A percentile compares a stretch with the other conserved stretches of the same genome.
phyloP scores from a whole-genome alignment of 2,329 filamentous ascomycete species.

The Hypoxylon sp. region DNA sequence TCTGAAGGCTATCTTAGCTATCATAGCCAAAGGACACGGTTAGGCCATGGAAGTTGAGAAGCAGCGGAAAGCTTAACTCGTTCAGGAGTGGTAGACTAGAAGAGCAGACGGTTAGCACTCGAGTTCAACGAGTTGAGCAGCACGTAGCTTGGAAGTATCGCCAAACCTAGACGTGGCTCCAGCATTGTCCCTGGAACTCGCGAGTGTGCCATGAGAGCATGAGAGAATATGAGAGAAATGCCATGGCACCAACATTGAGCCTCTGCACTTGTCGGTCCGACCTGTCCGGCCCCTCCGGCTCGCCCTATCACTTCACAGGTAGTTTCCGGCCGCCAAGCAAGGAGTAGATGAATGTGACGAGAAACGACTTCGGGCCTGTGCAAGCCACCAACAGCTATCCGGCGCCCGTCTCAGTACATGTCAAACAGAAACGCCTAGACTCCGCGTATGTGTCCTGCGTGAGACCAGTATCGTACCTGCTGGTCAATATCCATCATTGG shows the following conservation, averaged over 20 bases:
- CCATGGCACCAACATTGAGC: too few relatives aligned
- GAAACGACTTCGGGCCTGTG: neutral
- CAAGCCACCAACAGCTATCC: neutral
- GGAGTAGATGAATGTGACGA: neutral
- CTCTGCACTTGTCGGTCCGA: neutral
- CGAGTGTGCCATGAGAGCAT: neutral
- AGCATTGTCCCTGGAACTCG: neutral
- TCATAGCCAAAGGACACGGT: neutral
- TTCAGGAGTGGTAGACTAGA: neutral
- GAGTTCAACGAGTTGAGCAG: neutral
- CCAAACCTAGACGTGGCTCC: neutral
- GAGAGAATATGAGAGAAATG: neutral
- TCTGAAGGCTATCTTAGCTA: neutral
- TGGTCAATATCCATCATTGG: neutral
- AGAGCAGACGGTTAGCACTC: neutral
- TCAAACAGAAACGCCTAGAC: neutral
- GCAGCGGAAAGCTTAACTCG: neutral
- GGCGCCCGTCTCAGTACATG: neutral
- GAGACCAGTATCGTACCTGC: neutral
- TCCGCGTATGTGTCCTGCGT: neutral
- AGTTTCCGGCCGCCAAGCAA: neutral
- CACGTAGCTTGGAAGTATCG: neutral
- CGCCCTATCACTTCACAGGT: neutral
- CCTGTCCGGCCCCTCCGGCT: neutral
- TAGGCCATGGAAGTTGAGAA: neutral